These are phyloP conservation scores for Hsuehochloa calcarea DNA, from an alignment of 176 grass and related monocot species.

Conservation along the genomic window DNA sequence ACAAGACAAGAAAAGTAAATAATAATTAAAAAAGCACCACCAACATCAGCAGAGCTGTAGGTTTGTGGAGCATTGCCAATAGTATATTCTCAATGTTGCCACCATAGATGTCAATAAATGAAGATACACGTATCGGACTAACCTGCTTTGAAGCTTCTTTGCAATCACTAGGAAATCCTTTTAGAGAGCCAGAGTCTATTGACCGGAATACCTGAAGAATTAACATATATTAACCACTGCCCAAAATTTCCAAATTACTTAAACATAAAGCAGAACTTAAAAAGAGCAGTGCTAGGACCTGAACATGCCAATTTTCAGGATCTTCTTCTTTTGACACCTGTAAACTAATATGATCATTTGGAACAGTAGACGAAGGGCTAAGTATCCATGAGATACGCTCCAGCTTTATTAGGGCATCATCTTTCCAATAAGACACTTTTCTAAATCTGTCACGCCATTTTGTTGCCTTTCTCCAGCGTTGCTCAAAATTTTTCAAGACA, in stretches of 20 bases:
- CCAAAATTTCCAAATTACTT: constrained; percentile 4
- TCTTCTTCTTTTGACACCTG: constrained; percentile 66
- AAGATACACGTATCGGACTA: constrained; percentile 12
- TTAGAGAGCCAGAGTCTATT: constrained; percentile 94
- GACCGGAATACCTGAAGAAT: constrained; percentile 73
- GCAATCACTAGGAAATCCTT: constrained; percentile 75
- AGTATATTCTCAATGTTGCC: constrained; percentile 4
- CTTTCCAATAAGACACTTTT: constrained; percentile 62
- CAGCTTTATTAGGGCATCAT: constrained; percentile 88
- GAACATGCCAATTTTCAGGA: constrained; percentile 92
- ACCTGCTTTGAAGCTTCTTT: constrained; percentile 68
- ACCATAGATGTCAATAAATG: background rate
- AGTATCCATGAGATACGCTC: constrained; percentile 96
- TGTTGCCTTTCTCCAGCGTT: constrained; percentile 81
- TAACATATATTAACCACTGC: constrained; percentile 31
- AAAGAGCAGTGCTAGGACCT: constrained; percentile 47
- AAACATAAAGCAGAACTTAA: constrained; percentile 19
- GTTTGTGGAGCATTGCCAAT: background rate
- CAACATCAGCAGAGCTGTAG: background rate
- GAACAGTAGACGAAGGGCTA: constrained; percentile 63
- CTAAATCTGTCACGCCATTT: constrained; percentile 73
- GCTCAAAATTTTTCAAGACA: constrained; percentile 91
- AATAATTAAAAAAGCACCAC: background rate
- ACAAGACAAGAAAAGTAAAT: background rate
- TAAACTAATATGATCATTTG: constrained; percentile 60